These are phyloP conservation scores for Omphalotus olearius DNA, from an alignment of 1,284 basidiomycete genomes.

Conservation along the genomic window DNA sequence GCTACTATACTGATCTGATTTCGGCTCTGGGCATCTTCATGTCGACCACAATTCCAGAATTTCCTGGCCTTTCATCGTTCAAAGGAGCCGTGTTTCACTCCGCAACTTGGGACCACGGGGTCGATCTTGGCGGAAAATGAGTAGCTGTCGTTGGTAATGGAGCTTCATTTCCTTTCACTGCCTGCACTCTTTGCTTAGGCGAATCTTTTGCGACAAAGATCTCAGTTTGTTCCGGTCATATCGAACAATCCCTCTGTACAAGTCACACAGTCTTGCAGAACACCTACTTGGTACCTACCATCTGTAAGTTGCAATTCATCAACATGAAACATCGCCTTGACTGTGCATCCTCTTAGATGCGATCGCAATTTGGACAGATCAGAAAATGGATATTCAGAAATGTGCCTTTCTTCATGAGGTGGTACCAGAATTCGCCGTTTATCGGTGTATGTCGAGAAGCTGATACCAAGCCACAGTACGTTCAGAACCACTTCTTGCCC, in stretches of 20 bases:
- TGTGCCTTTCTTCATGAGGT: constrained; percentile 34
- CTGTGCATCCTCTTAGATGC: constrained; percentile 7
- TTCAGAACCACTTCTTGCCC: constrained; percentile 2
- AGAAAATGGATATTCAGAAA: constrained; percentile 33
- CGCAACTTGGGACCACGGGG: constrained; percentile 37
- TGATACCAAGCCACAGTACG: constrained; percentile 42
- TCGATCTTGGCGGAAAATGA: constrained; percentile 36
- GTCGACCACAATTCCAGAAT: constrained; percentile 31
- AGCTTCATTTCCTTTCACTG: constrained; percentile 38
- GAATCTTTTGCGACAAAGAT: constrained; percentile 21
- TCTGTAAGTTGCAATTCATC: constrained; percentile 24
- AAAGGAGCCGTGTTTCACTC: constrained; percentile 45
- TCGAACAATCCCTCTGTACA: constrained; percentile 32
- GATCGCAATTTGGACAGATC: background rate
- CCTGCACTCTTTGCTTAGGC: constrained; percentile 6
- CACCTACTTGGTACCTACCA: constrained; percentile 40
- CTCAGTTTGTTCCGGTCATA: constrained; percentile 42
- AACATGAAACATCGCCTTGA: background rate
- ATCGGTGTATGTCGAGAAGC: constrained; percentile 25
- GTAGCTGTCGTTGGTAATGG: constrained; percentile 52
- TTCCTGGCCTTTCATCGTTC: constrained; percentile 38
- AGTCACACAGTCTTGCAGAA: constrained; percentile 42
- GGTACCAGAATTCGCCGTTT: constrained; percentile 30
- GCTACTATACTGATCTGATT: constrained; percentile 38
- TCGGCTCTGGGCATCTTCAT: constrained; percentile 39